Conservation (phyloP, 495 filamentous ascomycete genomes). For the Talaromyces nanjingensis region DNA sequence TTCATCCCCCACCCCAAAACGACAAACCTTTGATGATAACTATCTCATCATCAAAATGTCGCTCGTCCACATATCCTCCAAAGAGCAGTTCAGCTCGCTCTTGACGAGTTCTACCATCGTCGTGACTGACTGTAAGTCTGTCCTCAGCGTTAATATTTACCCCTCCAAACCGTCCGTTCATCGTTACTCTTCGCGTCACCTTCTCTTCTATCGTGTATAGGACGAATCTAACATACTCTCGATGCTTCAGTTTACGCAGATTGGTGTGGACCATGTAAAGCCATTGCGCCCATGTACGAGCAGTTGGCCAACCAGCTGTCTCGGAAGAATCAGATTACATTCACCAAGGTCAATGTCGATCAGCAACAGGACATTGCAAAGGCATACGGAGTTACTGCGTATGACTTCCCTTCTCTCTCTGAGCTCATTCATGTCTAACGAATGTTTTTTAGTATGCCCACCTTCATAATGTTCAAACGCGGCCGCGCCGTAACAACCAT, state of each 20-base stretch:
- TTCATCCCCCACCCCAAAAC: background rate
- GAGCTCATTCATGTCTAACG: background rate
- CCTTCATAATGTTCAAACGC: conserved; percentile 85
- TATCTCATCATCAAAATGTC: conserved; percentile 38
- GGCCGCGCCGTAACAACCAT: conserved; percentile 60
- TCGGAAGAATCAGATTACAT: conserved; percentile 65
- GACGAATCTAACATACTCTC: background rate
- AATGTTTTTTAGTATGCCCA: conserved; percentile 51
- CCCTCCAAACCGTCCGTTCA: conserved; percentile 7
- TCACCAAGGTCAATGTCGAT: conserved; percentile 82
- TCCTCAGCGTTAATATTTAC: conserved; percentile 9
- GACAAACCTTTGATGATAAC: background rate
- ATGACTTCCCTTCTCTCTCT: conserved; percentile 20
- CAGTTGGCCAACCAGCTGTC: conserved; percentile 67
- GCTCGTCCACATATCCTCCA: conserved; percentile 62
- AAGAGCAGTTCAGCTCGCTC: conserved; percentile 61
- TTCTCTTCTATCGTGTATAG: background rate
- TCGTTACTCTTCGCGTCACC: conserved; percentile 16
- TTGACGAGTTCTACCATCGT: conserved; percentile 64
- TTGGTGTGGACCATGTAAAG: conserved; percentile 81
- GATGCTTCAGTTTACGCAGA: conserved; percentile 66
- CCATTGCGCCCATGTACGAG: conserved; percentile 78
- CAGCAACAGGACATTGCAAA: conserved; percentile 64
- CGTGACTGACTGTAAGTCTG: conserved; percentile 74
- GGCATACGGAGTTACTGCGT: conserved; percentile 67